Evolutionary conservation across 306 rosid genomes (phyloP).

Genomic region (Lagenaria siceraria): DNA sequence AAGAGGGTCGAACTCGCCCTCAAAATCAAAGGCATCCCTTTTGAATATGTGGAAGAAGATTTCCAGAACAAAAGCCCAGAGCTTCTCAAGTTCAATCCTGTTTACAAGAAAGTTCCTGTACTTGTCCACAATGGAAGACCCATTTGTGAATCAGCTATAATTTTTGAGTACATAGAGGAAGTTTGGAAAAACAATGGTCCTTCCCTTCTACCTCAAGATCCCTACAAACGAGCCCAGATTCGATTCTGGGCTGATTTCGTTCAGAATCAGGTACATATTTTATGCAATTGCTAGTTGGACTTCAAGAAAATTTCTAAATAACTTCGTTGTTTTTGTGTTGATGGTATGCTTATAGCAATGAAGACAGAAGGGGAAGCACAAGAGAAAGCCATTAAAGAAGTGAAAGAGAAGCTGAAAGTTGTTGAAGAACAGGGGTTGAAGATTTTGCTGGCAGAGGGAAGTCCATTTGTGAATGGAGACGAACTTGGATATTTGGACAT

Average conservation of each 20-base stretch:
- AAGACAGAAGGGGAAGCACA: conserved; percentile 17
- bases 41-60: conserved; percentile 17
- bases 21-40: conserved; percentile 14
- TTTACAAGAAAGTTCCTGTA: conserved; percentile 22
- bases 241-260: conserved; percentile 20
- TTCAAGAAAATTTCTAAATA: no score
- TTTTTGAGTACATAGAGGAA: conserved; percentile 21
- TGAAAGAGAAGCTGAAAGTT: background rate
- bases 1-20: conserved; percentile 23
- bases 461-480: background rate
- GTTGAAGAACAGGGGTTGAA: conserved; percentile 19
- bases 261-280: conserved; percentile 16
- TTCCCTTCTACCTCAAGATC: conserved; percentile 14
- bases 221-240: conserved; percentile 12
- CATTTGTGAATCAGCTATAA: conserved; percentile 14
- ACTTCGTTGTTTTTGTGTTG: background rate
- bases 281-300: no score
- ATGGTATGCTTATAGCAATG: background rate
- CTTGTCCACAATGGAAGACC: conserved; percentile 23
- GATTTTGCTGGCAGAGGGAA: background rate
- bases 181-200: conserved; percentile 13
- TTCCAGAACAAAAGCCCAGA: conserved; percentile 11
- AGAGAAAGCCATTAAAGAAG: conserved; percentile 11
- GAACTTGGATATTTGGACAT: background rate
- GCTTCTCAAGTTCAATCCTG: conserved; percentile 12